phyloP scores from a whole-genome alignment of 2,329 filamentous ascomycete species.

The Claviceps cyperi region DNA sequence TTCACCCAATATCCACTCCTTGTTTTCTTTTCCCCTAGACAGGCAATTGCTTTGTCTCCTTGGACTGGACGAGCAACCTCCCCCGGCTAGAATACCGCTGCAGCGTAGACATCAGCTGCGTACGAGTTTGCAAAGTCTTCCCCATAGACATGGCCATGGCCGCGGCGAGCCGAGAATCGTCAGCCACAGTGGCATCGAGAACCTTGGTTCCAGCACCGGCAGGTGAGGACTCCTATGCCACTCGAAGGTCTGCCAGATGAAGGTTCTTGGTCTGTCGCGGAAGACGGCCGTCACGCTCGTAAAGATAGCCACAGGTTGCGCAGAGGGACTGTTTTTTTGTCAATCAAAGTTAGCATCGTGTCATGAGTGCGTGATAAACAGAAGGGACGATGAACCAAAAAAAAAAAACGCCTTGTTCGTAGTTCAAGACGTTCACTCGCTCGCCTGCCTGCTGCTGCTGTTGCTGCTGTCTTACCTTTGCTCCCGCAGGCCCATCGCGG shows the following conservation, averaged over 20 bases:
- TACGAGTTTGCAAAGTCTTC: not conserved
- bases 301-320: conserved; percentile 82
- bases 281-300: conserved; percentile 72
- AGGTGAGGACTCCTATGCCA: conserved; percentile 14
- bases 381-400: not conserved
- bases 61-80: not conserved
- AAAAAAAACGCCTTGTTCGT: no score
- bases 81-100: not conserved
- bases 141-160: not conserved
- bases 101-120: not conserved
- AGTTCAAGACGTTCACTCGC: no score
- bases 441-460: no score
- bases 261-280: conserved; percentile 38
- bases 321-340: conserved; percentile 55
- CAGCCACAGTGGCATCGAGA: conserved; percentile 5
- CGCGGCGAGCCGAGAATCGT: conserved; percentile 1
- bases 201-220: conserved; percentile 7
- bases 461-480: conserved; percentile 46
- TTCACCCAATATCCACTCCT: no score
- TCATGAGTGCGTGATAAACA: no score
- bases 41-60: not conserved
- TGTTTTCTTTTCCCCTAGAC: not conserved
- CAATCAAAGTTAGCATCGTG: no score
- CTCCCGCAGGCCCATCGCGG: conserved; percentile 72
- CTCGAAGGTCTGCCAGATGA: conserved; percentile 15